Evolutionary conservation across 2,329 filamentous ascomycete genomes (phyloP).

Genomic region (Cyphellophora europaea): DNA sequence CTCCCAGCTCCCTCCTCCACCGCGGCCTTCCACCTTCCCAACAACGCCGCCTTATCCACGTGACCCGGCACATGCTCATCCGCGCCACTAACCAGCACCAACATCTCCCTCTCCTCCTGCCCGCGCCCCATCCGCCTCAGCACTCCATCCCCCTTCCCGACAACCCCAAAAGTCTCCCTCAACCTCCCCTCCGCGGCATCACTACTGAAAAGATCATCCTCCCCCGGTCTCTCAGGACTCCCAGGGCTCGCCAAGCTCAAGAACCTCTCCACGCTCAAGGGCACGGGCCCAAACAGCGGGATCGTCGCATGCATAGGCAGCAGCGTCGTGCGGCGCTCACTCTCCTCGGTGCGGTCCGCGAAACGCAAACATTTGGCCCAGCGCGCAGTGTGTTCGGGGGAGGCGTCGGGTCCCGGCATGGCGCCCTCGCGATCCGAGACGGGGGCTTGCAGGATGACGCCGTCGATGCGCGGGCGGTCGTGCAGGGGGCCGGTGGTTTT

Average conservation of each 20-base stretch:
- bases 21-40: conserved; percentile 12
- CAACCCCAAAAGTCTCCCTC: conserved; percentile 51
- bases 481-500: conserved; percentile 19
- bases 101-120: conserved; percentile 5
- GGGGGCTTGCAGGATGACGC: conserved; percentile 69
- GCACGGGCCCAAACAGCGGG: conserved; percentile 25
- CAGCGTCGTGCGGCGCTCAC: conserved; percentile 9
- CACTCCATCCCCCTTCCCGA: conserved; percentile 3
- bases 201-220: conserved; percentile 83
- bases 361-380: conserved; percentile 12
- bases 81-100: conserved; percentile 13
- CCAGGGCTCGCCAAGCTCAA: conserved; percentile 44
- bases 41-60: conserved; percentile 10
- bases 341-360: conserved; percentile 6
- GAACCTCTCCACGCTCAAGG: conserved; percentile 49
- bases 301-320: conserved; percentile 18
- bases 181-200: conserved; percentile 56
- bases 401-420: conserved; percentile 29
- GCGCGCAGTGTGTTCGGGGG: conserved; percentile 4
- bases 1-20: conserved; percentile 4
- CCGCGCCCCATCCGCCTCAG: background rate
- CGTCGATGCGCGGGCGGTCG: conserved; percentile 51
- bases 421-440: conserved; percentile 67
- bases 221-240: conserved; percentile 49
- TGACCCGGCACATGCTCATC: conserved; percentile 8